Evolutionary conservation across 2,329 filamentous ascomycete genomes (phyloP).

Genomic region (Monilinia laxa): DNA sequence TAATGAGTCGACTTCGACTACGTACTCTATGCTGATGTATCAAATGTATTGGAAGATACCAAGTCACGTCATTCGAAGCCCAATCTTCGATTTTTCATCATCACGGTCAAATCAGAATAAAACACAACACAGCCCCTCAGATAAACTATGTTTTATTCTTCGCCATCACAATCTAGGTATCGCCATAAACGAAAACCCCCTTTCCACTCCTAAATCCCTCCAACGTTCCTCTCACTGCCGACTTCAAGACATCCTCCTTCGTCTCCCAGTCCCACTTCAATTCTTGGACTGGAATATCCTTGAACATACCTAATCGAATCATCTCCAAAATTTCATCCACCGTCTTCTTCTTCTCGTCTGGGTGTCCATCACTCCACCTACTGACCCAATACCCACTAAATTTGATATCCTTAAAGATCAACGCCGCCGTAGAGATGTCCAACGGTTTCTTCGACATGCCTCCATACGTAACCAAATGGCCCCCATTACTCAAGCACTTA

Average conservation of each 20-base stretch:
- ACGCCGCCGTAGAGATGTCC: conserved; percentile 72
- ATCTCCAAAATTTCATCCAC: conserved; percentile 81
- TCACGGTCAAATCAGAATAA: neutral
- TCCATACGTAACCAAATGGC: conserved; percentile 87
- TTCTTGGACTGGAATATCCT: conserved; percentile 78
- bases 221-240: conserved; percentile 79
- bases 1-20: neutral
- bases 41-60: neutral
- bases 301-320: conserved; percentile 73
- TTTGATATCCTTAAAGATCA: conserved; percentile 90
- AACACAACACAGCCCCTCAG: neutral
- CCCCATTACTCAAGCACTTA: conserved; percentile 66
- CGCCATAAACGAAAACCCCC: conserved; percentile 80
- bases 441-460: conserved; percentile 92
- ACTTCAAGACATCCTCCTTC: conserved; percentile 63
- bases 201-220: conserved; percentile 85
- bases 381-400: conserved; percentile 97
- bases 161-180: conserved; percentile 40
- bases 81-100: neutral
- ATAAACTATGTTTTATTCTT: neutral
- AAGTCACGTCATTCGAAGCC: neutral
- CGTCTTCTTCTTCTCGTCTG: conserved; percentile 71
- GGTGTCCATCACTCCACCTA: conserved; percentile 77
- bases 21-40: neutral
- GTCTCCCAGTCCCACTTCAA: conserved; percentile 83